Percentiles rank a stretch among this genome's conserved stretches.
Evolutionary conservation across 305 asterid genomes (phyloP).

Genomic region (Salvia sclarea): DNA sequence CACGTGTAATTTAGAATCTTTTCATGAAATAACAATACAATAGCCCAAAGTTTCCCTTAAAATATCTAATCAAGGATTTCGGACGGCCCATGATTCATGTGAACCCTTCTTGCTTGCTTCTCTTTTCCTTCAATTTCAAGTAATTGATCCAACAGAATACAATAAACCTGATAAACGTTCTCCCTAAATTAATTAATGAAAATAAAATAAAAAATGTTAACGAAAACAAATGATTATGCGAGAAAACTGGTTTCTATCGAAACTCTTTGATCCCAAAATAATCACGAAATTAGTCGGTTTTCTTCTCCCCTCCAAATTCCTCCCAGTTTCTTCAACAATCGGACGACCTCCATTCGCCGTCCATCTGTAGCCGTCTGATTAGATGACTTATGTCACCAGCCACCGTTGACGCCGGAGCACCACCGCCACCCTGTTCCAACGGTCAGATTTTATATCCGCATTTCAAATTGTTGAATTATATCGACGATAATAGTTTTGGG

Average conservation of each 20-base stretch:
- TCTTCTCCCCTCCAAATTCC: slow-evolving; percentile 22
- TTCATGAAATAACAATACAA: too few relatives aligned
- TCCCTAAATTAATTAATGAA: not conserved
- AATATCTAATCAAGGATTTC: not conserved
- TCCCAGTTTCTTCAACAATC: slow-evolving; percentile 30
- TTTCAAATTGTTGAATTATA: slow-evolving; percentile 23
- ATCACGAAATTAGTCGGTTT: slow-evolving; percentile 27
- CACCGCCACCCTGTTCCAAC: slow-evolving; percentile 36
- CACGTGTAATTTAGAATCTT: too few relatives aligned
- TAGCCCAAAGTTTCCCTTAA: too few relatives aligned
- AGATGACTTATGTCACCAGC: slow-evolving; percentile 57
- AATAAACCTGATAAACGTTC: not conserved
- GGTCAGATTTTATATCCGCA: slow-evolving; percentile 44
- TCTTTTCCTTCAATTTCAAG: slow-evolving; percentile 11
- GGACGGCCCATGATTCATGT: not conserved
- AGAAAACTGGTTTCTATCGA: slow-evolving; percentile 3
- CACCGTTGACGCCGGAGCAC: slow-evolving; percentile 44
- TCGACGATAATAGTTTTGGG: slow-evolving; percentile 7
- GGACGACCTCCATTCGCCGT: slow-evolving; percentile 33
- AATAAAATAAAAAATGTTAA: too few relatives aligned
- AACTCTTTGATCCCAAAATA: slow-evolving; percentile 28
- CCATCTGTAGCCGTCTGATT: slow-evolving; percentile 36
- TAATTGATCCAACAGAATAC: slow-evolving; percentile 9
- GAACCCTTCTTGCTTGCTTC: not conserved
- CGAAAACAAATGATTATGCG: not conserved